phyloP scores from a whole-genome alignment of 129 eudicot species.

The Rutidosis leptorrhynchoides region DNA sequence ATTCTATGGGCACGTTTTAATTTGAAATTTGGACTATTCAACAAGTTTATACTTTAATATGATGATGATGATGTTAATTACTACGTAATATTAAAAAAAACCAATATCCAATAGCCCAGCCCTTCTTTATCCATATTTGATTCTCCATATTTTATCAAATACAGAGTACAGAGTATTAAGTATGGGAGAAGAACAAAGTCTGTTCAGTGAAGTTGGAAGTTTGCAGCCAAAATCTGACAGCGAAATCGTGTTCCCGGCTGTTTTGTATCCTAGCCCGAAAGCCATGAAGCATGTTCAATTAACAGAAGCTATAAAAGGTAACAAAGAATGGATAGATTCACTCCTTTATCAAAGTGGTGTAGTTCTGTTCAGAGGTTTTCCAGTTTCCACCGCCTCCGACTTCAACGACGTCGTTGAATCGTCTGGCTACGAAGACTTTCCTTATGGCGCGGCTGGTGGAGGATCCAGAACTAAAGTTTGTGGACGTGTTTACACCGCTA shows the following conservation, averaged over 20 bases:
- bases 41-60: no score
- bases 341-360: slow-evolving; percentile 51
- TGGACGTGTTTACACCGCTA: slow-evolving; percentile 47
- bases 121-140: not conserved
- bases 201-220: not conserved
- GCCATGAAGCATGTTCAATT: not conserved
- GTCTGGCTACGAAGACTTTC: slow-evolving; percentile 59
- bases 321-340: slow-evolving; percentile 44
- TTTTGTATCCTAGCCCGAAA: not conserved
- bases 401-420: slow-evolving; percentile 74
- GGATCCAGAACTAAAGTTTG: slow-evolving; percentile 60
- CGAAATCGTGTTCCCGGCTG: not conserved
- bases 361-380: slow-evolving; percentile 58
- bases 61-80: no score
- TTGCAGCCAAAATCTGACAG: not conserved
- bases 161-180: not conserved
- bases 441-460: slow-evolving; percentile 73
- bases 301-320: slow-evolving; percentile 38
- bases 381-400: slow-evolving; percentile 41
- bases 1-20: not conserved
- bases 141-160: no score
- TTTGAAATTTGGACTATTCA: not conserved
- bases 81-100: no score
- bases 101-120: not conserved
- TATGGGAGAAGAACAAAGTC: not conserved